Conservation (phyloP, 2,329 filamentous ascomycete genomes). For the Elsinoe perseae region DNA sequence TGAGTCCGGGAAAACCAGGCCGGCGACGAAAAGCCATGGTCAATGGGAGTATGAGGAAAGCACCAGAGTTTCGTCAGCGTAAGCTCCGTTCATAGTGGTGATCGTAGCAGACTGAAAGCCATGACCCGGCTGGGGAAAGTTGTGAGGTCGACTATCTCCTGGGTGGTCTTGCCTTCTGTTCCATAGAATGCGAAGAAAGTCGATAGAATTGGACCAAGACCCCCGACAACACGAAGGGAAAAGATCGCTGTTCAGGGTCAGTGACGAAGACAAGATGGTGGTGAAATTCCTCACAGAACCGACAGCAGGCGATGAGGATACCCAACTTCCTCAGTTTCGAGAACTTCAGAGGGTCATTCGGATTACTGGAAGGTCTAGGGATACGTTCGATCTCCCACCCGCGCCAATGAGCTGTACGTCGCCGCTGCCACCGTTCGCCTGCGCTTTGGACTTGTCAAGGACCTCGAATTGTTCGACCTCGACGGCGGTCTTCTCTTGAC, state of each 20-base stretch:
- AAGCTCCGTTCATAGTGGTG: not conserved
- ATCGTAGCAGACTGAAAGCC: constrained; percentile 28
- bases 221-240: constrained; percentile 43
- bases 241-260: constrained; percentile 20
- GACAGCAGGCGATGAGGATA: constrained; percentile 27
- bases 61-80: constrained; percentile 5
- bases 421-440: constrained; percentile 12
- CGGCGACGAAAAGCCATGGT: constrained; percentile 35
- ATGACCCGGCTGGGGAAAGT: constrained; percentile 36
- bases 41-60: constrained; percentile 35
- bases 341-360: constrained; percentile 28
- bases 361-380: constrained; percentile 21
- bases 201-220: constrained; percentile 36
- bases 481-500: constrained; percentile 20
- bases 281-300: constrained; percentile 23
- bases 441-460: not conserved
- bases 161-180: constrained; percentile 21
- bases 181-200: constrained; percentile 31
- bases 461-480: constrained; percentile 13
- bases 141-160: constrained; percentile 29
- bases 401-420: constrained; percentile 21
- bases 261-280: constrained; percentile 13
- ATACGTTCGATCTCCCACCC: constrained; percentile 20
- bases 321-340: constrained; percentile 26
- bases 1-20: constrained; percentile 29